Evolutionary conservation across 257 asterid genomes (phyloP), one percentile per base, ranked within the genome.

Genomic region (Nicotiana otophora): DNA sequence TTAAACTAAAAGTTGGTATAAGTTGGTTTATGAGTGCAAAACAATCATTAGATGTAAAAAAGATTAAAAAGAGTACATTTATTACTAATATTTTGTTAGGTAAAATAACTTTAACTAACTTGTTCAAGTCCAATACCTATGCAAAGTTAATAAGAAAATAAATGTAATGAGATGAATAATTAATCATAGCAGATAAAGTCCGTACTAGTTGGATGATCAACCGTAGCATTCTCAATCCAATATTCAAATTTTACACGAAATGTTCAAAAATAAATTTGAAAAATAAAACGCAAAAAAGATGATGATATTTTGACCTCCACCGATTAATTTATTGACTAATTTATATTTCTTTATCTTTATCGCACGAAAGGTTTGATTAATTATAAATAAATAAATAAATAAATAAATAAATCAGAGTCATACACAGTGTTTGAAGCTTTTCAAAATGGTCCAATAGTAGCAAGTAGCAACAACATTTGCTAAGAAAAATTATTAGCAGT

Each of bases 21-120:
- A 46, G 78, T 72, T 72, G 20, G 78, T 72, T 72, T 72, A 72
- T 16, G 60, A 72, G 60, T 72, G 1, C 34, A 72, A 72, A 72
- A 23, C 78, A 72, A 23, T 72, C 12, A 70, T 42, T 16, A 70
- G n/a, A 70, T 42, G 30, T 2, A 69, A 39, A 2, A 6, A 15
- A 6, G 0, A 36, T 1, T 19, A 2, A 58, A 57, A 58, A 58
- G 26, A 19, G 10, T 11, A 70, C 3, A 42, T 19, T 64, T 36
- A 34, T 68, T 17, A 42, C 9, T 7, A 68, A 36, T 11, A 70
- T 12, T 39, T 42, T 72, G 78, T 46, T 72, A 72, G 78, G 78
- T 72, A 72, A 20, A 12, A 14, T 72, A 46, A 72, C 60, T 72
- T 11, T 46, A 72, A 72, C 78, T 23, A 72, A 72, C 60, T 12